phyloP scores from a whole-genome alignment of 805 yeast species.

The Metschnikowia cerradonensis region DNA sequence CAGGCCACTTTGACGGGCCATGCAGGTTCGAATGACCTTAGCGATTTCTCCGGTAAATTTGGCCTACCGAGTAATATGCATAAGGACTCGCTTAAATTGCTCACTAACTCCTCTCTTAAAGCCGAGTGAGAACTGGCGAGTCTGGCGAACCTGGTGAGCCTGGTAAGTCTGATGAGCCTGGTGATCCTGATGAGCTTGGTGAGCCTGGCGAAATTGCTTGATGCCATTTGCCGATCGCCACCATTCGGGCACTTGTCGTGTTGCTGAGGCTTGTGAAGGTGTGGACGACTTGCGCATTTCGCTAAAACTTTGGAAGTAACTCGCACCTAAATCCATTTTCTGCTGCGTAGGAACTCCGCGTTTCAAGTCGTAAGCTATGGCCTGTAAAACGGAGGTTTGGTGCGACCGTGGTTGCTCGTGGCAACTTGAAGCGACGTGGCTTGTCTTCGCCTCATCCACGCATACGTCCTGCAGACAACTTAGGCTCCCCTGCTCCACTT shows the following conservation, averaged over 20 bases:
- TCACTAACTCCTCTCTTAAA: not conserved
- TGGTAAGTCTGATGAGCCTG: not conserved
- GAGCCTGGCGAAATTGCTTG: too few relatives aligned
- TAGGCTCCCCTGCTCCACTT: not conserved
- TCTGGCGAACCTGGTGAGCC: not conserved
- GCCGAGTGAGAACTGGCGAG: not conserved
- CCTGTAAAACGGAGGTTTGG: not conserved
- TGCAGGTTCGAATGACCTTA: slow-evolving; percentile 1
- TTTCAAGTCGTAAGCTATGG: slow-evolving; percentile 1
- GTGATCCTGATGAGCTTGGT: not conserved
- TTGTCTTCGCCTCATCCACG: not conserved
- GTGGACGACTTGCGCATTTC: not conserved
- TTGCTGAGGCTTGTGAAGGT: not conserved
- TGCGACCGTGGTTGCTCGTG: not conserved
- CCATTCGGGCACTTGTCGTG: too few relatives aligned
- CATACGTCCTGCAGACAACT: not conserved
- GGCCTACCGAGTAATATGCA: not conserved
- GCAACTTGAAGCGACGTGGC: slow-evolving; percentile 1
- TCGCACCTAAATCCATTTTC: slow-evolving; percentile 3
- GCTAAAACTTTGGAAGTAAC: not conserved
- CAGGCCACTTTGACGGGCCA: not conserved
- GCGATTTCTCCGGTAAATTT: not conserved
- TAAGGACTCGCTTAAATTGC: not conserved
- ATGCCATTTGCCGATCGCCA: not conserved
- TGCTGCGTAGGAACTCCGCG: slow-evolving; percentile 4